Percentiles rank a stretch among this genome's conserved stretches.
phyloP scores from a whole-genome alignment of 2,329 filamentous ascomycete genomes.

The Alternaria rosae region DNA sequence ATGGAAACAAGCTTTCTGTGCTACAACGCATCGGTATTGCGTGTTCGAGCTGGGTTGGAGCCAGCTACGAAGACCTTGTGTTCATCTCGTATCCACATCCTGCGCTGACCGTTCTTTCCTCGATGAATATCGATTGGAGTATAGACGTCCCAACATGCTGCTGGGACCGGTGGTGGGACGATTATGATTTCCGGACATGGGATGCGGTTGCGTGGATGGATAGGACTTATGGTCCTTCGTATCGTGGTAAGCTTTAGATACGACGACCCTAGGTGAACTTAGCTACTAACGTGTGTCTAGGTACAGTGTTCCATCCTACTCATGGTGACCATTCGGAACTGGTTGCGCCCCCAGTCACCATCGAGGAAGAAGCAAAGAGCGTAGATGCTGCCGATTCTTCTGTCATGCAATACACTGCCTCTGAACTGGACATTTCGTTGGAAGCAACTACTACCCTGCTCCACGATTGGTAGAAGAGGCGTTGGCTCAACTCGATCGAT shows the following conservation, averaged over 20 bases:
- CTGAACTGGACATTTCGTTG: neutral
- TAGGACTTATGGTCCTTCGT: neutral
- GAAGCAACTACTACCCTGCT: neutral
- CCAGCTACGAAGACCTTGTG: neutral
- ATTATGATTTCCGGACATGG: neutral
- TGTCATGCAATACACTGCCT: neutral
- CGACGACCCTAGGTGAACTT: accelerated
- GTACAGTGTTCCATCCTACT: neutral
- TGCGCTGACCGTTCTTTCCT: neutral
- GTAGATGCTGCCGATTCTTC: neutral
- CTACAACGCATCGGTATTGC: neutral
- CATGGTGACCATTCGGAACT: neutral
- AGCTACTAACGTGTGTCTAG: neutral
- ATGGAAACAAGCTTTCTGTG: neutral
- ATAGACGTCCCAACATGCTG: neutral
- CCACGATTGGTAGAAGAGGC: neutral
- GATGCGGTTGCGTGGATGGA: neutral
- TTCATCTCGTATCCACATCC: neutral
- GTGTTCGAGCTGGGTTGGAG: neutral
- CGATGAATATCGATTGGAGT: neutral
- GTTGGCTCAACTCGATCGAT: neutral
- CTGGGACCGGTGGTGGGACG: neutral
- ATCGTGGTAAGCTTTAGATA: neutral
- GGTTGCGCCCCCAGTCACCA: neutral
- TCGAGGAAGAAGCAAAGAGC: neutral